phyloP scores from a whole-genome alignment of 106 monocot genomes.

The Chionographis japonica region DNA sequence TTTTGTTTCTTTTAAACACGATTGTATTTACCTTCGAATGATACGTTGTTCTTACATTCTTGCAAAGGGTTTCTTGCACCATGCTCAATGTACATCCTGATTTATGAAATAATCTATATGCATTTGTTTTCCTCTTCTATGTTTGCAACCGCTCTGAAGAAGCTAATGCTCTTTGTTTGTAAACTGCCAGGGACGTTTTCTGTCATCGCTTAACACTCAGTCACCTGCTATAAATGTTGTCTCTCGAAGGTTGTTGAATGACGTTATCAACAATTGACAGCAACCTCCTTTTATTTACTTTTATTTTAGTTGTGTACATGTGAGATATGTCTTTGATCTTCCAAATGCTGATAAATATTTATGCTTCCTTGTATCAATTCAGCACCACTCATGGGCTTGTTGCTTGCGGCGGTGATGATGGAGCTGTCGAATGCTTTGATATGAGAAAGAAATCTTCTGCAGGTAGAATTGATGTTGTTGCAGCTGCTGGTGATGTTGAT shows the following conservation, averaged over 20 bases:
- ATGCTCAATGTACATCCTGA: neutral
- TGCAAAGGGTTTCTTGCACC: too few species aligned
- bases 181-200: slow-evolving; percentile 68
- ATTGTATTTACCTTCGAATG: too few species aligned
- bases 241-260: slow-evolving; percentile 59
- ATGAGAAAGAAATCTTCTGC: slow-evolving; percentile 78
- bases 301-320: neutral
- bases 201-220: slow-evolving; percentile 66
- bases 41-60: too few species aligned
- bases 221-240: slow-evolving; percentile 89
- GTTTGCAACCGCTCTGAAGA: neutral
- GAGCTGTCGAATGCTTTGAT: slow-evolving; percentile 93
- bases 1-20: too few species aligned
- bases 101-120: neutral
- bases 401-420: slow-evolving; percentile 98
- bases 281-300: neutral
- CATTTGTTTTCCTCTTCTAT: neutral
- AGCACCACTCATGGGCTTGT: slow-evolving; percentile 87
- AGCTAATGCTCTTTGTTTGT: neutral
- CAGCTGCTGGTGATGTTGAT: slow-evolving; percentile 42
- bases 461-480: slow-evolving; percentile 59
- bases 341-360: neutral
- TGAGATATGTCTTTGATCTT: neutral
- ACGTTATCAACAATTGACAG: neutral
- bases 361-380: slow-evolving; percentile 9